These are phyloP conservation scores for Vanderwaltozyma yarrowii DNA, from an alignment of 805 yeast genomes.

Conservation along the genomic window DNA sequence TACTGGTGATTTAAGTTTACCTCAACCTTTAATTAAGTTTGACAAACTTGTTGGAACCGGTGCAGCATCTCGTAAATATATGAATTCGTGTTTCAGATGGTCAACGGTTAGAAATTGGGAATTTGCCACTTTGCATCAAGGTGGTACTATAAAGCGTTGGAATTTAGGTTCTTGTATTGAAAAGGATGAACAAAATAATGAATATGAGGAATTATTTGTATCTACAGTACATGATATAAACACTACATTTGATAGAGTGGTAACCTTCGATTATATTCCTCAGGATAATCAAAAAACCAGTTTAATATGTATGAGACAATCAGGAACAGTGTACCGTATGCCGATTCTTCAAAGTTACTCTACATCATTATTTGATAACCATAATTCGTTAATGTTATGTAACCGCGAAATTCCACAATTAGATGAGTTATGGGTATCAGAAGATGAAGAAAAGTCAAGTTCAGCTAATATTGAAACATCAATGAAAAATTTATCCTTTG, in stretches of 20 bases:
- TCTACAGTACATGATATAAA: conserved; percentile 64
- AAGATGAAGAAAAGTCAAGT: conserved; percentile 11
- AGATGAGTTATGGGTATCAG: conserved; percentile 20
- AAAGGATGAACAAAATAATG: conserved; percentile 8
- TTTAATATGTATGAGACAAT: conserved; percentile 79
- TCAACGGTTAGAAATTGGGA: conserved; percentile 60
- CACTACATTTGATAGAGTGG: conserved; percentile 71
- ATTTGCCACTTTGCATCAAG: conserved; percentile 69
- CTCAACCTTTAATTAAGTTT: conserved; percentile 50
- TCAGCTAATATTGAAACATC: conserved; percentile 14
- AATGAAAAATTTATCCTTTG: conserved; percentile 21
- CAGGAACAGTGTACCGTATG: conserved; percentile 81
- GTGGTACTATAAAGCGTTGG: conserved; percentile 74
- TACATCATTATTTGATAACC: conserved; percentile 53
- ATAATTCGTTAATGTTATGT: conserved; percentile 51
- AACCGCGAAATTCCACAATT: conserved; percentile 29
- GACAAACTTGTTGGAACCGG: conserved; percentile 45
- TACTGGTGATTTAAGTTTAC: conserved; percentile 27
- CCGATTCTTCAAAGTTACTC: conserved; percentile 58
- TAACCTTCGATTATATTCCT: conserved; percentile 76
- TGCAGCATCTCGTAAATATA: conserved; percentile 49
- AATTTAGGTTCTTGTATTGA: conserved; percentile 50
- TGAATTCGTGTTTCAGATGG: conserved; percentile 57
- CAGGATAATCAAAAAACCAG: conserved; percentile 47
- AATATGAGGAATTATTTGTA: conserved; percentile 58